Evolutionary conservation across 2,329 filamentous ascomycete species (phyloP).

Genomic region (Grosmannia clavigera): DNA sequence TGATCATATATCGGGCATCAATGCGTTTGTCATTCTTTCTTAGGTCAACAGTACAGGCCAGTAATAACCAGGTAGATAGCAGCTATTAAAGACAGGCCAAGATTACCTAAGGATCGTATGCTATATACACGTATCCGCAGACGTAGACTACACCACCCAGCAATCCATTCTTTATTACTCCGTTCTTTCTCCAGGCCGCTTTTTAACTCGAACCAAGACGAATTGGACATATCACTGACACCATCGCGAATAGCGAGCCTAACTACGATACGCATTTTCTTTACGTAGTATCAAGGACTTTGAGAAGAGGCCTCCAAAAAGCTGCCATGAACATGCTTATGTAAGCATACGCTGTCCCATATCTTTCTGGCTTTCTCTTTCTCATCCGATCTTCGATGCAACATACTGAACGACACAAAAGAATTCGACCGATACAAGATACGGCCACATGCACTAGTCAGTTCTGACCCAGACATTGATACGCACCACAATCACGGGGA

Average conservation of each 20-base stretch:
- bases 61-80: background rate
- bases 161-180: background rate
- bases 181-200: background rate
- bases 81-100: background rate
- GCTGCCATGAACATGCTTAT: constrained; percentile 35
- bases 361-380: background rate
- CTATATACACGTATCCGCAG: background rate
- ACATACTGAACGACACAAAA: constrained; percentile 35
- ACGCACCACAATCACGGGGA: constrained; percentile 29
- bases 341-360: constrained; percentile 10
- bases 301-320: constrained; percentile 2
- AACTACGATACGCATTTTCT: constrained; percentile 1
- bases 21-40: background rate
- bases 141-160: background rate
- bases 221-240: background rate
- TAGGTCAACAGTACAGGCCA: background rate
- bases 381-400: background rate
- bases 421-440: constrained; percentile 40
- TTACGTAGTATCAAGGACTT: constrained; percentile 4
- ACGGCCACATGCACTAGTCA: constrained; percentile 29
- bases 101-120: background rate
- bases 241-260: constrained; percentile 1
- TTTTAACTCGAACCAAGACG: background rate
- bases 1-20: background rate
- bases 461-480: background rate